Evolutionary conservation across 352 stramenopile species (phyloP).

Genomic region (Phytopythium vexans): DNA sequence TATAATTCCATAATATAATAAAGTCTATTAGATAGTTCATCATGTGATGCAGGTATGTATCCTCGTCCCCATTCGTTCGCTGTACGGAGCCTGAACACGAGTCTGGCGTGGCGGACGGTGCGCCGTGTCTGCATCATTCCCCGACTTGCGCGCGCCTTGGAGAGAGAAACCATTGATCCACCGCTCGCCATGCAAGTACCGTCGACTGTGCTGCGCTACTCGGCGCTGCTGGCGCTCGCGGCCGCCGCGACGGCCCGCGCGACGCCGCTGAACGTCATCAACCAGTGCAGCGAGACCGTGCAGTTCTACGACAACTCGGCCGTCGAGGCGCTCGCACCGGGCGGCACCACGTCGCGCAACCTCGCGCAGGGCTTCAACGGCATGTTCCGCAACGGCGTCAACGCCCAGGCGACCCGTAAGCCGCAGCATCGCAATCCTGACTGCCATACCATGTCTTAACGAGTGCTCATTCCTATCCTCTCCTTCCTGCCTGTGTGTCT

Average conservation of each 20-base stretch:
- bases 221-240: conserved; percentile 15
- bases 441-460: not conserved
- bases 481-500: too few species aligned
- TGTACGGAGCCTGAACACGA: too few species aligned
- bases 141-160: too few species aligned
- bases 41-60: too few species aligned
- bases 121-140: too few species aligned
- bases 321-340: conserved; percentile 32
- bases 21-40: too few species aligned
- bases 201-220: not conserved
- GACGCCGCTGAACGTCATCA: conserved; percentile 27
- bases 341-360: conserved; percentile 31
- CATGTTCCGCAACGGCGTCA: conserved; percentile 56
- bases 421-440: not conserved
- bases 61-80: too few species aligned
- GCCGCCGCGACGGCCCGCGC: conserved; percentile 2
- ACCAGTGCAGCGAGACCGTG: conserved; percentile 41
- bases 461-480: conserved; percentile 8
- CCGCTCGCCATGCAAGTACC: not conserved
- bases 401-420: conserved; percentile 35
- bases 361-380: conserved; percentile 34
- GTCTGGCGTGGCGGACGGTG: too few species aligned
- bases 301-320: conserved; percentile 59
- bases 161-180: not conserved
- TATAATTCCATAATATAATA: too few species aligned